These are phyloP conservation scores for Mycena albidolilacea DNA, from an alignment of 768 basidiomycete genomes.

Conservation along the genomic window DNA sequence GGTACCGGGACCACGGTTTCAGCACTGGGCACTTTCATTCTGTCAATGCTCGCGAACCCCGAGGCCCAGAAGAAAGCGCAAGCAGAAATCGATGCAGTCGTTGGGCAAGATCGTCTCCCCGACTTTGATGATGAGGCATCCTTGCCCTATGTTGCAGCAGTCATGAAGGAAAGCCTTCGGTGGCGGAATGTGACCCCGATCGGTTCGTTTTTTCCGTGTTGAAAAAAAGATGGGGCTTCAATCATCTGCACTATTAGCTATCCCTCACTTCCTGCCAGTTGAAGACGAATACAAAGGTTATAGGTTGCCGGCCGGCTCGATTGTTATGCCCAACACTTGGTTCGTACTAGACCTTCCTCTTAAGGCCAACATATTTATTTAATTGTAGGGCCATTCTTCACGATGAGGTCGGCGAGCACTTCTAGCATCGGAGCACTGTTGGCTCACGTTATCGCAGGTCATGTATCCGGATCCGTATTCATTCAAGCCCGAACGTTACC, in stretches of 20 bases:
- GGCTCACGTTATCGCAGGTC: background rate
- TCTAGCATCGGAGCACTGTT: background rate
- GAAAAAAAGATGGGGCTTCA: background rate
- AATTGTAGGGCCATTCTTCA: conserved; percentile 28
- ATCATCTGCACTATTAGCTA: conserved; percentile 2
- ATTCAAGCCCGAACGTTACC: conserved; percentile 50
- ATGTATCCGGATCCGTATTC: conserved; percentile 48
- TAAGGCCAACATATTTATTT: background rate
- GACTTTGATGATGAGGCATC: conserved; percentile 48
- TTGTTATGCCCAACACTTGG: conserved; percentile 49
- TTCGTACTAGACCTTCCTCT: conserved; percentile 9
- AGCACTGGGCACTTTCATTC: conserved; percentile 51
- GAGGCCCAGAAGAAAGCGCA: conserved; percentile 55
- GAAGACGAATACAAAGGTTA: conserved; percentile 49
- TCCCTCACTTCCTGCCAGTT: conserved; percentile 24
- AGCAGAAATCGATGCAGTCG: conserved; percentile 54
- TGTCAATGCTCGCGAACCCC: conserved; percentile 56
- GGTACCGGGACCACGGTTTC: conserved; percentile 55
- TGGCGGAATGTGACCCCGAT: conserved; percentile 53
- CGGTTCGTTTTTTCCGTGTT: conserved; percentile 44
- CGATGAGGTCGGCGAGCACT: conserved; percentile 14
- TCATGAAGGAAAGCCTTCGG: conserved; percentile 54
- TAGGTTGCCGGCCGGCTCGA: conserved; percentile 48
- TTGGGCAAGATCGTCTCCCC: conserved; percentile 53
- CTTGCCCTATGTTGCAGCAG: conserved; percentile 54